Percentiles rank a stretch among this genome's conserved stretches.
These are phyloP conservation scores for Ogataea thermomethanolica DNA, from an alignment of 805 yeast species.

Conservation along the genomic window DNA sequence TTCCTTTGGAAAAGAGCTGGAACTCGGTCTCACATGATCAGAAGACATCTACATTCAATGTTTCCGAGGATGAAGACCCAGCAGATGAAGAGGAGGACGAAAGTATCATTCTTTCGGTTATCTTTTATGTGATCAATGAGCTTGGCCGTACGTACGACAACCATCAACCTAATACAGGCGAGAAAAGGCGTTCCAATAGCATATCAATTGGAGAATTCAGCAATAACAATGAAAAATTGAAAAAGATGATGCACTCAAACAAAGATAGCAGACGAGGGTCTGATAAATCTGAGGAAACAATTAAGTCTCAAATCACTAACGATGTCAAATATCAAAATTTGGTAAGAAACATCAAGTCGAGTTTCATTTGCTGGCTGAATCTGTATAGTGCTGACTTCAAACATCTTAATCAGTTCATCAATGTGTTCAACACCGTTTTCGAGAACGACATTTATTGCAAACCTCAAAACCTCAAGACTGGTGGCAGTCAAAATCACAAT, in stretches of 20 bases:
- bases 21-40: no score
- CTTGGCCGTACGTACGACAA: constrained; percentile 22
- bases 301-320: constrained; percentile 21
- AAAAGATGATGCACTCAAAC: constrained; percentile 9
- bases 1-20: constrained; percentile 23
- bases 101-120: constrained; percentile 28
- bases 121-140: constrained; percentile 28
- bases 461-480: constrained; percentile 8
- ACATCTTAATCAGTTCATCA: constrained; percentile 12
- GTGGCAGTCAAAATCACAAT: constrained; percentile 7
- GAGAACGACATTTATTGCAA: constrained; percentile 21
- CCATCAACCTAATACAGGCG: constrained; percentile 1
- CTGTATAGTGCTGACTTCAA: constrained; percentile 18
- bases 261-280: constrained; percentile 12
- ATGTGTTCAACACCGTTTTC: constrained; percentile 14
- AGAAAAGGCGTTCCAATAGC: constrained; percentile 22
- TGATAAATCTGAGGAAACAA: constrained; percentile 17
- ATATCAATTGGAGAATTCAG: constrained; percentile 28
- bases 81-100: constrained; percentile 25
- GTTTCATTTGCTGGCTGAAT: constrained; percentile 26
- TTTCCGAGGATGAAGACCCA: constrained; percentile 7
- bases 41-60: background rate
- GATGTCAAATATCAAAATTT: constrained; percentile 25
- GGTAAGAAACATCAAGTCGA: constrained; percentile 27
- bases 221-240: constrained; percentile 28